Conservation (phyloP, 306 rosid species). For the Sindora glabra region DNA sequence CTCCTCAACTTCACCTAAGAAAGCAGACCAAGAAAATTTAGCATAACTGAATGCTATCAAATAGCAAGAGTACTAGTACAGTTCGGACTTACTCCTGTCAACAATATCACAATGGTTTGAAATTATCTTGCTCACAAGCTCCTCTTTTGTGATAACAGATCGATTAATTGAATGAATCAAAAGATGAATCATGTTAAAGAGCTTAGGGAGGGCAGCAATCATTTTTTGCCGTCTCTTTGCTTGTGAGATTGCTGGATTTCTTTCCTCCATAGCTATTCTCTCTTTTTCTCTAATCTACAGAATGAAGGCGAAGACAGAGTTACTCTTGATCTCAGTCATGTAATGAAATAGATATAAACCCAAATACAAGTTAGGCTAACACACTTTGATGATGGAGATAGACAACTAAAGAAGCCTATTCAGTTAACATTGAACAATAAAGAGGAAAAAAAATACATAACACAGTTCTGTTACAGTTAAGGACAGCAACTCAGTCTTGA, state of each 20-base stretch:
- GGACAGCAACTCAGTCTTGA: background rate
- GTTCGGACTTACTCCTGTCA: constrained; percentile 62
- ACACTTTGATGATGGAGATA: background rate
- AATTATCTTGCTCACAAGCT: constrained; percentile 66
- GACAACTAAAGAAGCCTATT: background rate
- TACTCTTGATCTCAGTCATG: constrained; percentile 5
- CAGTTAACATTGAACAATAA: background rate
- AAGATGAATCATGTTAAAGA: constrained; percentile 64
- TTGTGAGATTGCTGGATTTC: constrained; percentile 55
- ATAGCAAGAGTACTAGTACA: background rate
- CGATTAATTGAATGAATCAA: constrained; percentile 47
- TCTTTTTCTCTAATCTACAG: constrained; percentile 77
- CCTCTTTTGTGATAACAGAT: constrained; percentile 52
- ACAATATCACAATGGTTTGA: constrained; percentile 35
- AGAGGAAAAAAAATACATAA: background rate
- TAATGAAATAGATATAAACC: background rate
- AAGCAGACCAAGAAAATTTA: constrained; percentile 10
- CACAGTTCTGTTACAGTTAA: background rate
- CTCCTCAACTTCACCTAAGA: constrained; percentile 68
- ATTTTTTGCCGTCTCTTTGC: constrained; percentile 62
- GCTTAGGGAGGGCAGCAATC: constrained; percentile 65
- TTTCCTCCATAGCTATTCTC: constrained; percentile 54
- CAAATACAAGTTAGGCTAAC: background rate
- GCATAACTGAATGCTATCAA: background rate
- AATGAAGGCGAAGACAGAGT: background rate